Conservation (phyloP, 2,329 filamentous ascomycete genomes). For the Leptoxyphium fumago region DNA sequence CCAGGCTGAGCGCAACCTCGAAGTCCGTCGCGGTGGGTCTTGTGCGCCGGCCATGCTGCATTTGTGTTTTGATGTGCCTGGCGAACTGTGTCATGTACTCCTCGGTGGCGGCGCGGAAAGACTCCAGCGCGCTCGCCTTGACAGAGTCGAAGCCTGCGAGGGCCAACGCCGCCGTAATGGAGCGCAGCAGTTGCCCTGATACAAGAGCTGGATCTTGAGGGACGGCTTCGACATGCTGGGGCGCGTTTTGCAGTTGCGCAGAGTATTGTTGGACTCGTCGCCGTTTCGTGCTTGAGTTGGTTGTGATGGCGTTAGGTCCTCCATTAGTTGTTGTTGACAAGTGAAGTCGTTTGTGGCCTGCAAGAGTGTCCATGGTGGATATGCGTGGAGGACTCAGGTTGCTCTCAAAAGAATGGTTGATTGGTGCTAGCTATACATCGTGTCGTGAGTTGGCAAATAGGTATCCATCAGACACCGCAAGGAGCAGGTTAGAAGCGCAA, state of each 20-base stretch:
- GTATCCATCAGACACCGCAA: no score
- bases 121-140: conserved; percentile 40
- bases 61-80: conserved; percentile 40
- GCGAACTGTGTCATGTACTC: conserved; percentile 44
- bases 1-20: conserved; percentile 32
- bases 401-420: no score
- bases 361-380: background rate
- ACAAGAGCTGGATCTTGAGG: conserved; percentile 37
- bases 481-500: no score
- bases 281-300: background rate
- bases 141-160: conserved; percentile 41
- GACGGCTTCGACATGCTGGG: conserved; percentile 19
- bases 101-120: conserved; percentile 40
- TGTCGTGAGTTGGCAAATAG: no score
- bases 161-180: conserved; percentile 37
- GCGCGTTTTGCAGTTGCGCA: conserved; percentile 10
- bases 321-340: conserved; percentile 1
- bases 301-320: background rate
- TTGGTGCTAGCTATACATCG: no score
- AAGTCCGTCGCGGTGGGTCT: conserved; percentile 46
- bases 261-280: background rate
- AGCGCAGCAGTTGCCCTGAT: conserved; percentile 39
- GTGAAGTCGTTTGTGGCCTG: conserved; percentile 8
- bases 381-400: no score
- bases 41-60: conserved; percentile 41